Evolutionary conservation across 2,329 filamentous ascomycete genomes (phyloP).

Genomic region (Apiospora aurea): DNA sequence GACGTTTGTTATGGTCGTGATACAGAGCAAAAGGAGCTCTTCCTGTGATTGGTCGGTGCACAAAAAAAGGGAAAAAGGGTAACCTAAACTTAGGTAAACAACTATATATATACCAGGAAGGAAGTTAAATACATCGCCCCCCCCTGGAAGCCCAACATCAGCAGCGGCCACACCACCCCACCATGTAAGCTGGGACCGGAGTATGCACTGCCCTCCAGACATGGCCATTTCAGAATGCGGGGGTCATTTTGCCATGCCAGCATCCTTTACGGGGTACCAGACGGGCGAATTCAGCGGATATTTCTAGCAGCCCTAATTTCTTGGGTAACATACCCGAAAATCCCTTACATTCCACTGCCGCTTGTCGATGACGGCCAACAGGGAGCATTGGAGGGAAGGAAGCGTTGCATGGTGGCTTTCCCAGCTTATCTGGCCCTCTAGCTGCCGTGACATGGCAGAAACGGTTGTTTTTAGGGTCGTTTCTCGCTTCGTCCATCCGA

Average conservation of each 20-base stretch:
- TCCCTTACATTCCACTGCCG: background rate
- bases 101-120: background rate
- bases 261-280: background rate
- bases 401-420: background rate
- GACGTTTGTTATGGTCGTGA: background rate
- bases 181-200: conserved; percentile 16
- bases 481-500: background rate
- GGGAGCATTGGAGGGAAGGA: background rate
- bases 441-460: background rate
- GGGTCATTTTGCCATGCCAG: background rate
- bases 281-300: background rate
- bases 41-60: background rate
- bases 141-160: background rate
- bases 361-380: background rate
- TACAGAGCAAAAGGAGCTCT: background rate
- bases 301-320: background rate
- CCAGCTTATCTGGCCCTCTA: background rate
- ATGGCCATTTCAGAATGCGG: background rate
- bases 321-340: background rate
- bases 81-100: background rate
- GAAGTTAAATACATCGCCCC: background rate
- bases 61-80: background rate
- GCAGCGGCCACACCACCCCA: background rate
- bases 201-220: conserved; percentile 1
- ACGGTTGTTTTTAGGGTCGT: background rate